Evolutionary conservation across 2,329 filamentous ascomycete genomes (phyloP).

Genomic region (Pseudogymnoascus destructans): DNA sequence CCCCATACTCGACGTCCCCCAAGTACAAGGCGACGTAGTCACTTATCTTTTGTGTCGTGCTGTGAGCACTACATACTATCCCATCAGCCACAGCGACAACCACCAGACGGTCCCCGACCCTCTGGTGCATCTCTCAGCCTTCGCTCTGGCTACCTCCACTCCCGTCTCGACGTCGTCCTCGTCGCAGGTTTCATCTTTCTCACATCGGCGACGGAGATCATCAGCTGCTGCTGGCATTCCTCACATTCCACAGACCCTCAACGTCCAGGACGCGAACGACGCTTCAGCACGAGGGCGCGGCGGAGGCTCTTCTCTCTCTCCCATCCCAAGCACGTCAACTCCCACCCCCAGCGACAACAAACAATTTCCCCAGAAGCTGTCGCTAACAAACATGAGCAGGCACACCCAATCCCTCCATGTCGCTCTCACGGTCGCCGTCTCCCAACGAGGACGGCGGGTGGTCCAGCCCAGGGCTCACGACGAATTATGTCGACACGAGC

Average conservation of each 20-base stretch:
- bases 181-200: conserved; percentile 26
- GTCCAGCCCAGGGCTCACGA: conserved; percentile 68
- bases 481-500: conserved; percentile 43
- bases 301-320: conserved; percentile 18
- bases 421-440: conserved; percentile 75
- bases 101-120: conserved; percentile 22
- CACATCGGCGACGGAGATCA: conserved; percentile 27
- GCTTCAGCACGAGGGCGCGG: conserved; percentile 14
- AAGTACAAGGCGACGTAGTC: conserved; percentile 1
- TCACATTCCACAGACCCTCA: conserved; percentile 17
- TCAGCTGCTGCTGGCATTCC: conserved; percentile 23
- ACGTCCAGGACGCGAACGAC: conserved; percentile 16
- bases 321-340: conserved; percentile 21
- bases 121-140: conserved; percentile 23
- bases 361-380: background rate
- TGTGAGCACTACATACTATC: background rate
- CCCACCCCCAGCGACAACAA: background rate
- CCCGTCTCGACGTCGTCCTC: conserved; percentile 38
- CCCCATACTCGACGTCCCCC: background rate
- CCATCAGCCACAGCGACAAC: conserved; percentile 1
- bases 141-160: conserved; percentile 39
- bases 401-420: conserved; percentile 53
- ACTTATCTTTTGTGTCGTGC: conserved; percentile 7
- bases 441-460: conserved; percentile 76
- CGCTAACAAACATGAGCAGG: conserved; percentile 28